Percentiles rank a stretch among this genome's conserved stretches.
Conservation (phyloP, 2,329 filamentous ascomycete species). For the Fusarium euwallaceae region DNA sequence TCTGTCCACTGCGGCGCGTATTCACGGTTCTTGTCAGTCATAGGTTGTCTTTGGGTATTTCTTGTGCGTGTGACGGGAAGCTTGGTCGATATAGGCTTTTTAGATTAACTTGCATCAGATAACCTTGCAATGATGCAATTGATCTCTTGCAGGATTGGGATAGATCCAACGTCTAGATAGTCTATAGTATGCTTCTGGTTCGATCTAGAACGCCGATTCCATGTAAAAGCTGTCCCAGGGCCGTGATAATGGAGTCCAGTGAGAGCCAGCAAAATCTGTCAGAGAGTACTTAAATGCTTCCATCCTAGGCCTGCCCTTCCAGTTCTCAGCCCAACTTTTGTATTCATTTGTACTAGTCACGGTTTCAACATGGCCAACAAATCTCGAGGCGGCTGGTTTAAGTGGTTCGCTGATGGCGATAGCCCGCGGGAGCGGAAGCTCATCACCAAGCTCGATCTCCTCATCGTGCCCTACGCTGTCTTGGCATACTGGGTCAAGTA, state of each 20-base stretch:
- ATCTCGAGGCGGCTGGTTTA: slow-evolving; percentile 4
- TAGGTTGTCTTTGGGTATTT: neutral
- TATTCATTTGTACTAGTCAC: neutral
- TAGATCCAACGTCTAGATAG: neutral
- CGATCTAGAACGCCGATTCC: neutral
- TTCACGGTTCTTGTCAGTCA: neutral
- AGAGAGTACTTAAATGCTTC: neutral
- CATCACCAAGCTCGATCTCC: slow-evolving; percentile 64
- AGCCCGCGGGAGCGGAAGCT: slow-evolving; percentile 13
- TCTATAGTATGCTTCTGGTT: neutral
- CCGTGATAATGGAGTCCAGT: no score
- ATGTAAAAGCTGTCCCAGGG: neutral
- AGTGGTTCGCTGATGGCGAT: slow-evolving; percentile 11
- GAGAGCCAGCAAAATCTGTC: neutral
- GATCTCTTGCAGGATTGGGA: neutral
- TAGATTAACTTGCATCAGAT: neutral
- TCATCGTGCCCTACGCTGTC: slow-evolving; percentile 52
- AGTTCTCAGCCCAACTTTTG: neutral
- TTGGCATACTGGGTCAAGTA: slow-evolving; percentile 42
- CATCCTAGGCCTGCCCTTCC: neutral
- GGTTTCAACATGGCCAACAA: neutral
- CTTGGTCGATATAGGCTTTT: neutral
- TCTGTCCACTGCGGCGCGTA: neutral
- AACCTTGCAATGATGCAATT: neutral
- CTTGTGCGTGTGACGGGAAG: neutral